Conservation (phyloP, 805 yeast genomes). For the Starmerella sp. region DNA sequence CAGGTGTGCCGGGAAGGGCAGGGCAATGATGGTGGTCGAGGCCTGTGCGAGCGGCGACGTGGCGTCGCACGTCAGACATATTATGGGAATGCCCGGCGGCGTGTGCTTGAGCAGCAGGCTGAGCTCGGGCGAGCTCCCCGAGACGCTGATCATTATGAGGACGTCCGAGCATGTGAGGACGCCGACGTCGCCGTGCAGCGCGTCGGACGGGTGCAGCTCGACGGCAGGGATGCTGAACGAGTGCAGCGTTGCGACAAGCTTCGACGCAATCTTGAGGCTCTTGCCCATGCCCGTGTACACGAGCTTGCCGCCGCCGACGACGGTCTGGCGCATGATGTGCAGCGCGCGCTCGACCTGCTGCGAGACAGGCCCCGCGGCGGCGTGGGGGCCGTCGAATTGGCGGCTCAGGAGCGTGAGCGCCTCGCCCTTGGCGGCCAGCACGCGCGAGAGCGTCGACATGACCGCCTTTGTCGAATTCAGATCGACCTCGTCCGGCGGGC, state of each 20-base stretch:
- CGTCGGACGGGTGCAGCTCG: slow-evolving; percentile 71
- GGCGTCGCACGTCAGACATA: slow-evolving; percentile 53
- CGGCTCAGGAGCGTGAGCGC: slow-evolving; percentile 28
- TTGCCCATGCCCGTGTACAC: slow-evolving; percentile 79
- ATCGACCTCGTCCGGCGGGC: neutral
- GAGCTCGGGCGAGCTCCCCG: slow-evolving; percentile 77
- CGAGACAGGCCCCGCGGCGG: slow-evolving; percentile 19
- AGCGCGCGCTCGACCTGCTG: slow-evolving; percentile 9
- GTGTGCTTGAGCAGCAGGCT: slow-evolving; percentile 45
- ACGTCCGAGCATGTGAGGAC: slow-evolving; percentile 46
- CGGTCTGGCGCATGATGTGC: slow-evolving; percentile 30
- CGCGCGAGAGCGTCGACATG: neutral
- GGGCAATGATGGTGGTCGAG: slow-evolving; percentile 46
- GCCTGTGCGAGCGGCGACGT: slow-evolving; percentile 44
- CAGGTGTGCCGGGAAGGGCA: slow-evolving; percentile 47
- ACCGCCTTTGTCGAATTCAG: neutral
- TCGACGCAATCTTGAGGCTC: slow-evolving; percentile 65
- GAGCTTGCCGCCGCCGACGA: slow-evolving; percentile 50
- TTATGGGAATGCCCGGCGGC: slow-evolving; percentile 41
- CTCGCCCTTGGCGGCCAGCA: slow-evolving; percentile 25
- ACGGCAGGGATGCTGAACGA: slow-evolving; percentile 64
- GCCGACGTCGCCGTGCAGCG: slow-evolving; percentile 85
- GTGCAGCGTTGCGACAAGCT: slow-evolving; percentile 70
- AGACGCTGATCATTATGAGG: slow-evolving; percentile 57
- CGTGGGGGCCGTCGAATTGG: slow-evolving; percentile 18